Evolutionary conservation across 129 eudicot species (phyloP).

Genomic region (Lactuca saligna): DNA sequence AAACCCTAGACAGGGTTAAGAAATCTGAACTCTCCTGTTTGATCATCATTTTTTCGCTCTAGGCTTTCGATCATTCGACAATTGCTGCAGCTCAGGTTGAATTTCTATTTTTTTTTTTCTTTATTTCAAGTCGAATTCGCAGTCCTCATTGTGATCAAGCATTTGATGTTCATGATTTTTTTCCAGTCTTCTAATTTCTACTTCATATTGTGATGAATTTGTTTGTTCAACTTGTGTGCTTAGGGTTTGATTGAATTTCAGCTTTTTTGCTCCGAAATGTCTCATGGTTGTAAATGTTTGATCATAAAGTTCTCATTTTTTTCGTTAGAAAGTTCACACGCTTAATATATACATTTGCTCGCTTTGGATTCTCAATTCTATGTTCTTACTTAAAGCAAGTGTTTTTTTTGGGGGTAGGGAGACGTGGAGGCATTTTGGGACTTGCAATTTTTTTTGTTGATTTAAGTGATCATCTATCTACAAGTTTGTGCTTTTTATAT

Average conservation of each 20-base stretch:
- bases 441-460: neutral
- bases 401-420: neutral
- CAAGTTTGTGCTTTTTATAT: neutral
- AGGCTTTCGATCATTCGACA: constrained; percentile 6
- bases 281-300: constrained; percentile 2
- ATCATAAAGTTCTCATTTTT: neutral
- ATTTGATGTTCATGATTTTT: constrained; percentile 4
- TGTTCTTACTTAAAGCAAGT: constrained; percentile 3
- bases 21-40: constrained; percentile 13
- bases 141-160: constrained; percentile 4
- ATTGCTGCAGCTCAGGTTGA: constrained; percentile 19
- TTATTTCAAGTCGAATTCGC: neutral
- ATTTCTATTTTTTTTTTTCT: neutral
- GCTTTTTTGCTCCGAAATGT: constrained; percentile 1
- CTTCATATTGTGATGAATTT: constrained; percentile 9
- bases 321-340: neutral
- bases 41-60: neutral
- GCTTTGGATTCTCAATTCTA: neutral
- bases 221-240: constrained; percentile 12
- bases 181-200: neutral
- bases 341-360: neutral
- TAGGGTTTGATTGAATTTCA: constrained; percentile 16
- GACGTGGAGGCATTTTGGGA: neutral
- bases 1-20: constrained; percentile 14
- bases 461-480: neutral